phyloP scores from a whole-genome alignment of 2,329 filamentous ascomycete species.

The Sporothrix variecibatus region DNA sequence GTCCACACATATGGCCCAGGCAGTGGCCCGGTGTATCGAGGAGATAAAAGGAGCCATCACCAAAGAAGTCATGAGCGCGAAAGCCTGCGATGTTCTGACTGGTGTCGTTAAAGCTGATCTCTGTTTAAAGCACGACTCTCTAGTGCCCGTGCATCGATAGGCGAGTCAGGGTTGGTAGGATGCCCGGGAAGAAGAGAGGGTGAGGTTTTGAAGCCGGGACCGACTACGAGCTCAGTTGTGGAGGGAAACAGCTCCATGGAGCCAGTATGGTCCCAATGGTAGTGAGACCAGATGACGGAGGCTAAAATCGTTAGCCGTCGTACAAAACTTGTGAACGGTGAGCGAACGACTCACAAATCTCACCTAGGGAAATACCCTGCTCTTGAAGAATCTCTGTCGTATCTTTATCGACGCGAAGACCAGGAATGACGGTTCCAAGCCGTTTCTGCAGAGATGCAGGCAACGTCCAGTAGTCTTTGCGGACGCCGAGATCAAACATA shows the following conservation, averaged over 20 bases:
- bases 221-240: background rate
- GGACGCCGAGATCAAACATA: background rate
- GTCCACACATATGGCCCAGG: background rate
- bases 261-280: background rate
- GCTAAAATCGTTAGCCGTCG: no score
- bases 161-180: background rate
- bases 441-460: background rate
- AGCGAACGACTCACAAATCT: background rate
- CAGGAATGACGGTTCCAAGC: background rate
- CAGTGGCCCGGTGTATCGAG: background rate
- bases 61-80: background rate
- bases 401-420: background rate
- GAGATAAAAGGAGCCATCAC: background rate
- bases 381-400: background rate
- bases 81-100: background rate
- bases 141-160: background rate
- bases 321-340: no score
- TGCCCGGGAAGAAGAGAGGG: background rate
- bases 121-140: background rate
- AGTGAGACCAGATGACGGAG: background rate
- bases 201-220: background rate
- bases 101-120: background rate
- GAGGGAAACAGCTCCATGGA: background rate
- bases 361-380: background rate
- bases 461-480: background rate